Conservation (phyloP, 2,329 filamentous ascomycete species). For the Colletotrichum tabaci region DNA sequence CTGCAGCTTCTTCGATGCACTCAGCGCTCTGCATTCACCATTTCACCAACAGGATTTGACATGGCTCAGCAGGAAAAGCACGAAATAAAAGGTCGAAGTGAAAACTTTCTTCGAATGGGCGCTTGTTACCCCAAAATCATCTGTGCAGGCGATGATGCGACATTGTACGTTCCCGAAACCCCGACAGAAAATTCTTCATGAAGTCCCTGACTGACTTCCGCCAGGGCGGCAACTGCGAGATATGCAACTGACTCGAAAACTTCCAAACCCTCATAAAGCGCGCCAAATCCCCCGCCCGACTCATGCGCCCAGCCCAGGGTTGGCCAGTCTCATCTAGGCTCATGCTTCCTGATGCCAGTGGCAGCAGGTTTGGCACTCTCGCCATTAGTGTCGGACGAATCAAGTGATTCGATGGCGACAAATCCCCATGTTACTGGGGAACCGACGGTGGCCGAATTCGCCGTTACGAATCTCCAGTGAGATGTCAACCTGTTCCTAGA, state of each 20-base stretch:
- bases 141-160: slow-evolving; percentile 4
- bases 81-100: not conserved
- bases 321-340: slow-evolving; percentile 3
- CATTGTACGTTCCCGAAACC: slow-evolving; percentile 7
- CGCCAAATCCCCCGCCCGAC: slow-evolving; percentile 23
- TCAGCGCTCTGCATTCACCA: not conserved
- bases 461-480: not conserved
- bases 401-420: slow-evolving; percentile 13
- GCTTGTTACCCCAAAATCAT: not conserved
- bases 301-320: slow-evolving; percentile 12
- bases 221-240: slow-evolving; percentile 11
- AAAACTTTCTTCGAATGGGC: not conserved
- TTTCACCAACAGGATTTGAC: not conserved
- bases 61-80: not conserved
- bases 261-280: slow-evolving; percentile 18
- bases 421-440: slow-evolving; percentile 1
- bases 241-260: slow-evolving; percentile 28
- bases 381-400: slow-evolving; percentile 2
- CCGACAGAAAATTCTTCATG: slow-evolving; percentile 4
- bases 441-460: not conserved
- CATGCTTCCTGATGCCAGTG: not conserved
- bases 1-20: slow-evolving; percentile 9
- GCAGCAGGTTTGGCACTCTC: not conserved
- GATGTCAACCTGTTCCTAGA: not conserved
- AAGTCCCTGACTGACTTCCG: slow-evolving; percentile 21